phyloP scores from a whole-genome alignment of 352 stramenopile species.

The Pythium plurisporium region DNA sequence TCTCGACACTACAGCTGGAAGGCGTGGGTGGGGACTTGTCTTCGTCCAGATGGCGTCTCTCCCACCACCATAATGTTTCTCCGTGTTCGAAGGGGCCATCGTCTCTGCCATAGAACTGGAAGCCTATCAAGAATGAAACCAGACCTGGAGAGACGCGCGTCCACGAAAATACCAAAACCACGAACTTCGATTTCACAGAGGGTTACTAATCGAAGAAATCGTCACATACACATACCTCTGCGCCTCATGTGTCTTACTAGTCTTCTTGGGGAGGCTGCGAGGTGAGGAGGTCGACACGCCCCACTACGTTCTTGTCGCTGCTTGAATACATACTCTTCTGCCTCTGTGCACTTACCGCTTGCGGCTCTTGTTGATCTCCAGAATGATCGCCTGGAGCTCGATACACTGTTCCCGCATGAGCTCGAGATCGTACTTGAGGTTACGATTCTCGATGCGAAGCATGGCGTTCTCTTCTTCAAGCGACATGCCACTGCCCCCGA shows the following conservation, averaged over 20 bases:
- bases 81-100: too few relatives aligned
- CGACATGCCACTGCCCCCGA: constrained; percentile 56
- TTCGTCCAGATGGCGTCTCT: too few relatives aligned
- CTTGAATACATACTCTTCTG: constrained; percentile 22
- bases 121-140: neutral
- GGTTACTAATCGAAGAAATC: neutral
- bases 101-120: neutral
- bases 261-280: neutral
- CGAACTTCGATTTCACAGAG: constrained; percentile 1
- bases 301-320: neutral
- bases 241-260: neutral
- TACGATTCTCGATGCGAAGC: constrained; percentile 85
- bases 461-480: constrained; percentile 85
- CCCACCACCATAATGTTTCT: too few relatives aligned
- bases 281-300: neutral
- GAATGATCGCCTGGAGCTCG: constrained; percentile 82
- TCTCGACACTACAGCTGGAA: too few relatives aligned
- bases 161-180: neutral
- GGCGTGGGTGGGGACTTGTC: too few relatives aligned
- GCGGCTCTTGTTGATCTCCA: constrained; percentile 88
- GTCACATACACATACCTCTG: neutral
- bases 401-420: constrained; percentile 88
- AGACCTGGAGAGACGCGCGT: neutral
- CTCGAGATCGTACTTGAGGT: constrained; percentile 85
- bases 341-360: constrained; percentile 59